A percentile compares a stretch with the other conserved stretches of the same genome.
phyloP scores from a whole-genome alignment of 306 rosid genomes.

The Myrica gale region DNA sequence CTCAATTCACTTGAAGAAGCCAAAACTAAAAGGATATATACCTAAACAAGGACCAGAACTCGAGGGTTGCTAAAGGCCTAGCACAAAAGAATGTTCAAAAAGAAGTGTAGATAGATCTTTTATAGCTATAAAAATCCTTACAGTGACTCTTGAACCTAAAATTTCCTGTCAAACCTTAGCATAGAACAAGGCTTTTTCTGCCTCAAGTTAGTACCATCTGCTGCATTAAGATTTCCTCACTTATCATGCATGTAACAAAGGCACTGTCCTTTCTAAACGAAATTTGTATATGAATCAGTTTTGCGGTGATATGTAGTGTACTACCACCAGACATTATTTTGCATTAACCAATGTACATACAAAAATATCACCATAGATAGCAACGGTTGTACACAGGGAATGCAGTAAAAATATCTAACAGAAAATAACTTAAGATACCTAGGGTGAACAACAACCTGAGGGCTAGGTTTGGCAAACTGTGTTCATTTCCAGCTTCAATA shows the following conservation, averaged over 20 bases:
- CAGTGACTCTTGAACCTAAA: background rate
- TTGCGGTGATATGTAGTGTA: background rate
- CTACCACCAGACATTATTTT: background rate
- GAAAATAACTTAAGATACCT: constrained; percentile 15
- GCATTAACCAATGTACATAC: background rate
- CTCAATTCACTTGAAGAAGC: background rate
- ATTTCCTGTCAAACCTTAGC: background rate
- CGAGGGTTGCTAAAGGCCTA: background rate
- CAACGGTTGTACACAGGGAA: constrained; percentile 3
- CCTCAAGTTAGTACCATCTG: constrained; percentile 6
- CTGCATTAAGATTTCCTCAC: background rate
- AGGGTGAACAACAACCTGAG: constrained; percentile 70
- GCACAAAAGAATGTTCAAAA: background rate
- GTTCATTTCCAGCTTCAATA: constrained; percentile 78
- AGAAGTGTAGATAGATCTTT: too few species aligned
- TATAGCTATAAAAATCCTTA: background rate
- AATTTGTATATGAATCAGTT: background rate
- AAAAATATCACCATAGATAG: constrained; percentile 8
- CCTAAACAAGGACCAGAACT: background rate
- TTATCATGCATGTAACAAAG: constrained; percentile 2
- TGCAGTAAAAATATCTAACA: constrained; percentile 9
- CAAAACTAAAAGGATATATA: background rate
- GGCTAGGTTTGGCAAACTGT: constrained; percentile 79
- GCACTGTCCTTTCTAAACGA: background rate
- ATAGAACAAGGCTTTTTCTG: background rate